Evolutionary conservation across 83 land plant genomes (phyloP).

Genomic region (Picea mariana): DNA sequence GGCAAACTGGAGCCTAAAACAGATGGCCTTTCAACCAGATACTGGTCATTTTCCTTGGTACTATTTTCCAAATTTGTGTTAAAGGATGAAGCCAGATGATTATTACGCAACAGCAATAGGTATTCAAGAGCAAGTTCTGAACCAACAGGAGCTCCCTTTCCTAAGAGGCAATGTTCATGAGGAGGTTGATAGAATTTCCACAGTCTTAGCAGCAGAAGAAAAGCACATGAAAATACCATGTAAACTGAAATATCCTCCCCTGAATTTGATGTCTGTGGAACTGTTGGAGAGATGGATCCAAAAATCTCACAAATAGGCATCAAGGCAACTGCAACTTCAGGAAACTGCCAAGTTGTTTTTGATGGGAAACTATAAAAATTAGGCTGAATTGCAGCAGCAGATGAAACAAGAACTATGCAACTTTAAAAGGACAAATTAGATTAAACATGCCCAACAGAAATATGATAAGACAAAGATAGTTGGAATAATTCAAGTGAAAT

Average conservation of each 20-base stretch:
- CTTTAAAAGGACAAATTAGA: background rate
- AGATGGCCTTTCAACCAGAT: too few species aligned
- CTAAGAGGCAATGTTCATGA: constrained; percentile 64
- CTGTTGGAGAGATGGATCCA: constrained; percentile 73
- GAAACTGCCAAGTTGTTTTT: constrained; percentile 50
- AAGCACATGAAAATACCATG: constrained; percentile 78
- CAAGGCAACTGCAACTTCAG: constrained; percentile 79
- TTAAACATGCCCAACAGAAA: background rate
- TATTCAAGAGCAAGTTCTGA: constrained; percentile 86
- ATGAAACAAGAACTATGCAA: background rate
- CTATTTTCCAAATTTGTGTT: constrained; percentile 18
- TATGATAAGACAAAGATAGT: background rate
- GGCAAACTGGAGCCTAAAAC: too few species aligned
- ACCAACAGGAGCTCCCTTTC: constrained; percentile 76
- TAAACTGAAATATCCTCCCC: constrained; percentile 78
- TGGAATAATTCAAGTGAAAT: background rate
- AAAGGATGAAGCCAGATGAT: constrained; percentile 37
- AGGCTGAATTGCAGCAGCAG: background rate
- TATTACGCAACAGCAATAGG: constrained; percentile 64
- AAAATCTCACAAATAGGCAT: constrained; percentile 93
- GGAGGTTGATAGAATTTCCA: constrained; percentile 95
- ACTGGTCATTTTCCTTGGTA: background rate
- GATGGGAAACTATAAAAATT: background rate
- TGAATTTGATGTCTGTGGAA: constrained; percentile 39
- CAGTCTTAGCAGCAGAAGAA: constrained; percentile 72